Conservation (phyloP, 2,329 filamentous ascomycete species). For the Massarina eburnea region DNA sequence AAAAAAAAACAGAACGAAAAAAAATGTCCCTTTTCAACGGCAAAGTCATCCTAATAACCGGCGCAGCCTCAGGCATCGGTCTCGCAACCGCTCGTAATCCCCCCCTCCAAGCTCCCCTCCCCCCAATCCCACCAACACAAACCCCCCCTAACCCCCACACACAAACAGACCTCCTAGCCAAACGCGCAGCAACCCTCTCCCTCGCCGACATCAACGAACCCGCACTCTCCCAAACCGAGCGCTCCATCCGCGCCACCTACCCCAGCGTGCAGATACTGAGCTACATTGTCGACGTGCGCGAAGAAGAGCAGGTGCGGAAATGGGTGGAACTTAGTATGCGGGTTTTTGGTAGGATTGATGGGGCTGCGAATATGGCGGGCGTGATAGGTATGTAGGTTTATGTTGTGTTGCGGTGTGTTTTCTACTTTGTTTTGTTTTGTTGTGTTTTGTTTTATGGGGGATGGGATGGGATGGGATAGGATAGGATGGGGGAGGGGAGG, state of each 20-base stretch:
- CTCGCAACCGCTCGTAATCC: no score
- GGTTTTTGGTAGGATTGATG: slow-evolving; percentile 50
- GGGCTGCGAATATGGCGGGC: no score
- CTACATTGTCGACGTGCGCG: slow-evolving; percentile 48
- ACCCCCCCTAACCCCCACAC: no score
- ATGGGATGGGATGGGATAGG: no score
- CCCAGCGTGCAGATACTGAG: slow-evolving; percentile 9
- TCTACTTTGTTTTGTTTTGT: slow-evolving; percentile 13
- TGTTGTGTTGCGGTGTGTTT: no score
- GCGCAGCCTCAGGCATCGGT: slow-evolving; percentile 8
- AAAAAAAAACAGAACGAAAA: no score
- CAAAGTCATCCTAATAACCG: slow-evolving; percentile 13
- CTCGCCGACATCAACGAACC: slow-evolving; percentile 16
- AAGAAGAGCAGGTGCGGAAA: slow-evolving; percentile 48
- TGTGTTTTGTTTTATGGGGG: neutral
- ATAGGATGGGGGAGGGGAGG: neutral
- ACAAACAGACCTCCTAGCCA: slow-evolving; percentile 9
- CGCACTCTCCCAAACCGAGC: slow-evolving; percentile 28
- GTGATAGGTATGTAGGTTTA: no score
- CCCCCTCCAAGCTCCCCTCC: no score
- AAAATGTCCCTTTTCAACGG: no score
- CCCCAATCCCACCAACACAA: no score
- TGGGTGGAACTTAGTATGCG: slow-evolving; percentile 46
- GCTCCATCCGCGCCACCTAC: slow-evolving; percentile 29
- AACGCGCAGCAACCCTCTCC: slow-evolving; percentile 10